These are phyloP conservation scores for Argentina anserina DNA, from an alignment of 306 rosid genomes.

Conservation along the genomic window DNA sequence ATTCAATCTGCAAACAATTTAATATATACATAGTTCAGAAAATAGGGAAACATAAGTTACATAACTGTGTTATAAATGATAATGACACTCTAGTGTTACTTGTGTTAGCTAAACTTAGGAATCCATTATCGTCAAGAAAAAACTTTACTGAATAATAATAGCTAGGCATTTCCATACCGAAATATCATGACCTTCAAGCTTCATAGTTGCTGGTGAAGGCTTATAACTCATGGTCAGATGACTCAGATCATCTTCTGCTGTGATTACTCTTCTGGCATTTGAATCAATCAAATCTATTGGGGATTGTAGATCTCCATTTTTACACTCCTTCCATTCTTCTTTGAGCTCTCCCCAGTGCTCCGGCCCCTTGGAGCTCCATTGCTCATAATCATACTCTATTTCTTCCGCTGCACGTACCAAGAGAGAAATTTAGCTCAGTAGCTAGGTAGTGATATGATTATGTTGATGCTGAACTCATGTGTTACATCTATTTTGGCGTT, in stretches of 20 bases:
- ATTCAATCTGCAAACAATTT: conserved; percentile 6
- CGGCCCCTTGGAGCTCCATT: conserved; percentile 28
- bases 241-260: neutral
- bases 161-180: conserved; percentile 13
- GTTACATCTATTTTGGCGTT: neutral
- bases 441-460: neutral
- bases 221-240: neutral
- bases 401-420: conserved; percentile 22
- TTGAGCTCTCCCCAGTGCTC: conserved; percentile 38
- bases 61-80: too few species aligned
- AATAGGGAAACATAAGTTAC: too few species aligned
- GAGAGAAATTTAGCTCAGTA: neutral
- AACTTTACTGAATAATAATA: neutral
- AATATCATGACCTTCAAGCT: conserved; percentile 23
- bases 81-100: neutral
- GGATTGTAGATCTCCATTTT: conserved; percentile 27
- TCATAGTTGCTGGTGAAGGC: conserved; percentile 29
- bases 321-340: conserved; percentile 35
- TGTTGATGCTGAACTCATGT: neutral
- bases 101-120: neutral
- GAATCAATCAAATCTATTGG: conserved; percentile 22
- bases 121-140: neutral
- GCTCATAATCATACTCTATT: conserved; percentile 19
- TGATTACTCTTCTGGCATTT: neutral
- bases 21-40: too few species aligned